Base-by-base conservation (phyloP, 2,329 filamentous ascomycete species). In the Pseudodiploospora longispora region DNA sequence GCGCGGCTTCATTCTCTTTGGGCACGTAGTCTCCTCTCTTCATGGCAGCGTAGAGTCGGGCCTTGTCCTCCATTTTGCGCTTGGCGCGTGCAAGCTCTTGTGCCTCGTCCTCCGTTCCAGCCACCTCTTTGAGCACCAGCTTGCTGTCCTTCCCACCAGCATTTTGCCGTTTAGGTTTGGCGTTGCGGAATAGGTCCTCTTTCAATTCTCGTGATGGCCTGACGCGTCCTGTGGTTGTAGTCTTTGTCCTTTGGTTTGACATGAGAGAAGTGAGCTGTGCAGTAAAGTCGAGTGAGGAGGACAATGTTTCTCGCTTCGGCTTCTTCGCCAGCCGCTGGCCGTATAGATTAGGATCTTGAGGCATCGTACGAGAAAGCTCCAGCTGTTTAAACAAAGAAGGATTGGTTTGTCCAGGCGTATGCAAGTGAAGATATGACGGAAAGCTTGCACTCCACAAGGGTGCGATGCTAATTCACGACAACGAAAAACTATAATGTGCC, bases 31-130 rank as follows among this genome's bases (percentile, higher is more conserved):
- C 83, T n/a, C 91, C 90, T 31, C 86, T 77, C 65, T 95, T 95
- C 80, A 98, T 83, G 33, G 87, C 85, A 6, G 85, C 82, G 64
- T 98, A 98, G 2, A 93, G 67, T 4, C 85, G 78, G 4, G 87
- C 88, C 65, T 98, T 98, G 67, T 89, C 84, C 59, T 94, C 83
- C 83, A 98, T 87, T 58, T 82, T 86, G 52, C 83, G 78, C 61
- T 83, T 85, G 27, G 87, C 84, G 45, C 85, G 79, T 40, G 70
- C 85, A 44, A 83, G 76, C 55, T 85, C 79, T 39, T 75, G 76
- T 47, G 83, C 82, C 55, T 84, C 80, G 42, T 82, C 76, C 47
- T 78, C 71, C 7, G 76, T 72, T 43, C 76, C 74, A 27, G 68
- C 59, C 9, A 76, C 65, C 29, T 79, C 73, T 52, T 75, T 74